phyloP scores from a whole-genome alignment of 169 alveolate genomes.

The Eimeria falciformis region DNA sequence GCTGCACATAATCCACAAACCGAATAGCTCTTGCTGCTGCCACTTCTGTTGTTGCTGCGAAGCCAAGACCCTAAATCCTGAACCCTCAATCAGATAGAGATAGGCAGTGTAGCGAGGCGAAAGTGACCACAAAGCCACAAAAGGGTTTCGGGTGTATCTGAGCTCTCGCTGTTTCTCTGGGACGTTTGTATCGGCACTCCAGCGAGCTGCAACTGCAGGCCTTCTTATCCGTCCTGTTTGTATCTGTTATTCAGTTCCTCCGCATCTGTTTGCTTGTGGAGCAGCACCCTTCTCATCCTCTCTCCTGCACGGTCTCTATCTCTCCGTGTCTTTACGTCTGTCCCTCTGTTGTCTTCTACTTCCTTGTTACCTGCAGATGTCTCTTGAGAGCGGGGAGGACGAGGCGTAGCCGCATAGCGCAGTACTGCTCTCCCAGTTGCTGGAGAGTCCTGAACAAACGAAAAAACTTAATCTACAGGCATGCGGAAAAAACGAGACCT shows the following conservation, averaged over 20 bases:
- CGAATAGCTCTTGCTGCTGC: neutral
- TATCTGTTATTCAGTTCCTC: neutral
- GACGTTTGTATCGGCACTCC: conserved; percentile 4
- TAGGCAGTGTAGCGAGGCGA: neutral
- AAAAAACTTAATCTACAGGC: too few species aligned
- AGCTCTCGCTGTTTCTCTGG: neutral
- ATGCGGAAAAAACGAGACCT: too few species aligned
- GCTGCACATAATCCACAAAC: neutral
- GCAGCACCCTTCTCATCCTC: neutral
- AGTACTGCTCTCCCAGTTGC: conserved; percentile 19
- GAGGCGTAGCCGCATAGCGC: conserved; percentile 24
- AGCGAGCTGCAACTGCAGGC: neutral
- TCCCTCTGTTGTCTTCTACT: neutral
- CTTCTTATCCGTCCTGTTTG: neutral
- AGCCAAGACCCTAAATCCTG: neutral
- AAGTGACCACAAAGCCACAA: neutral
- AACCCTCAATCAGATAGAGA: neutral
- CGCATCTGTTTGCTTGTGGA: neutral
- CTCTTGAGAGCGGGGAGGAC: neutral
- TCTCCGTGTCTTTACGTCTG: neutral
- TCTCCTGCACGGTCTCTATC: neutral
- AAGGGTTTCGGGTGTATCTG: neutral
- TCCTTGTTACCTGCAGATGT: neutral
- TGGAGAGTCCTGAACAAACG: neutral
- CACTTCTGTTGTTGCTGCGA: too few species aligned